Percentiles rank a stretch among this genome's conserved stretches.
phyloP scores from a whole-genome alignment of 2,329 filamentous ascomycete genomes.

The Hansfordia pulvinata region DNA sequence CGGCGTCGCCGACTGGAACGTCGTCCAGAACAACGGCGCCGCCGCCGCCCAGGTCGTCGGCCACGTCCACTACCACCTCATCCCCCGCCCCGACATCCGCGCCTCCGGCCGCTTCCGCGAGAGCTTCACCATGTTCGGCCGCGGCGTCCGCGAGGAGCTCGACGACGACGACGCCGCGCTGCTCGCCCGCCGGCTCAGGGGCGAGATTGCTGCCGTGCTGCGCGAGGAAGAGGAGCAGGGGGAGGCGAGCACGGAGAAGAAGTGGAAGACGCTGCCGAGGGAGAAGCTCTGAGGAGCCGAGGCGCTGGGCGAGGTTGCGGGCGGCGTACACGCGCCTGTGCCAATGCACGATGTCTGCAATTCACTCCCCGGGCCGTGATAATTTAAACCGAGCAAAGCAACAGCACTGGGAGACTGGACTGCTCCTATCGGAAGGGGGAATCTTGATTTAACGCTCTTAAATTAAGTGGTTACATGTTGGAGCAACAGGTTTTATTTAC shows the following conservation, averaged over 20 bases:
- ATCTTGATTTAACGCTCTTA: background rate
- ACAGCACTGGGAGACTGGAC: too few relatives aligned
- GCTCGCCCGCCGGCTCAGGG: conserved; percentile 42
- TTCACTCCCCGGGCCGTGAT: too few relatives aligned
- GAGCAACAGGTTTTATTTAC: background rate
- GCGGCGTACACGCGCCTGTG: too few relatives aligned
- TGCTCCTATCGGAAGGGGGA: background rate
- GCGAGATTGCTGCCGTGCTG: conserved; percentile 32
- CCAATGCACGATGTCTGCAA: too few relatives aligned
- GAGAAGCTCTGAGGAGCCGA: too few relatives aligned
- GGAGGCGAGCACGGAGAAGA: conserved; percentile 17
- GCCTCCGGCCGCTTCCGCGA: conserved; percentile 37
- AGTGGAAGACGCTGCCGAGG: too few relatives aligned
- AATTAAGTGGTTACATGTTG: background rate
- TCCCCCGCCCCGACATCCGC: conserved; percentile 63
- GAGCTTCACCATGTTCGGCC: conserved; percentile 75
- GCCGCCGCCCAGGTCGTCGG: conserved; percentile 85
- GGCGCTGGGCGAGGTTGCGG: too few relatives aligned
- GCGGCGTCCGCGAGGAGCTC: conserved; percentile 57
- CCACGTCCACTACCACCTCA: conserved; percentile 90
- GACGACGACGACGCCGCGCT: conserved; percentile 59
- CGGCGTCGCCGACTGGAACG: conserved; percentile 77
- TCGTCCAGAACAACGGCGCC: conserved; percentile 90
- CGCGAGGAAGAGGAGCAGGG: conserved; percentile 24
- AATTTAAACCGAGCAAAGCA: too few relatives aligned